Percentiles rank a stretch among this genome's conserved stretches.
These are phyloP conservation scores for Candida stauntonica DNA, from an alignment of 805 yeast species.

Conservation along the genomic window DNA sequence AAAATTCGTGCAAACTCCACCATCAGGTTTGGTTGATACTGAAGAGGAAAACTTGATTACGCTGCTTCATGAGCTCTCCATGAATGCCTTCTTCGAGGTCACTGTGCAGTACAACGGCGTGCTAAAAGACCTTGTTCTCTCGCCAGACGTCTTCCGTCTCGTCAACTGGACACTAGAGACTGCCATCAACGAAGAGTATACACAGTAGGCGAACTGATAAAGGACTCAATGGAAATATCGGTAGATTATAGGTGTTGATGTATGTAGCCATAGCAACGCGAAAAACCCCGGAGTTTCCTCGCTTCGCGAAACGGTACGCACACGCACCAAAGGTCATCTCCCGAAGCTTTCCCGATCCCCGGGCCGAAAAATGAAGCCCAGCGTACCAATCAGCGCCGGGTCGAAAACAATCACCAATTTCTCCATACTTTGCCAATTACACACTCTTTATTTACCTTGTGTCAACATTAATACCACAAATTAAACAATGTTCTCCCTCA, in stretches of 20 bases:
- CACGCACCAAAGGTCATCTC: conserved; percentile 2
- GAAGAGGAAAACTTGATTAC: conserved; percentile 41
- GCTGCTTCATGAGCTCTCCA: conserved; percentile 57
- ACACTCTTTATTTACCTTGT: conserved; percentile 1
- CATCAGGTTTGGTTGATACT: conserved; percentile 18
- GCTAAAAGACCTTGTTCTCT: conserved; percentile 59
- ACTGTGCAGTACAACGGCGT: conserved; percentile 60
- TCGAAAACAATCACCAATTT: conserved; percentile 13
- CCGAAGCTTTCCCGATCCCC: conserved; percentile 12
- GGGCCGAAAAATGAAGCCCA: conserved; percentile 7
- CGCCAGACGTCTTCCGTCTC: conserved; percentile 58
- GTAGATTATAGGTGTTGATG: too few relatives aligned
- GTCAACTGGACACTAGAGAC: conserved; percentile 72
- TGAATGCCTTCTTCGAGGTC: conserved; percentile 59
- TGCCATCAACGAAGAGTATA: conserved; percentile 43
- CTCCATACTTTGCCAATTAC: conserved; percentile 5
- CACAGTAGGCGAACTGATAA: too few relatives aligned
- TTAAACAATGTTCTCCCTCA: conserved; percentile 7
- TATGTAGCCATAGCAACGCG: not conserved
- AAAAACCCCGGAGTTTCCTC: conserved; percentile 1
- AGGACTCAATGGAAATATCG: too few relatives aligned
- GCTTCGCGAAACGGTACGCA: not conserved
- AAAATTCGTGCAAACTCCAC: conserved; percentile 38
- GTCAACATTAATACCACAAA: not conserved
- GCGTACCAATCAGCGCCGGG: conserved; percentile 13